phyloP scores from a whole-genome alignment of 192 early-diverging fungal genomes.

The Coemansia sp. region DNA sequence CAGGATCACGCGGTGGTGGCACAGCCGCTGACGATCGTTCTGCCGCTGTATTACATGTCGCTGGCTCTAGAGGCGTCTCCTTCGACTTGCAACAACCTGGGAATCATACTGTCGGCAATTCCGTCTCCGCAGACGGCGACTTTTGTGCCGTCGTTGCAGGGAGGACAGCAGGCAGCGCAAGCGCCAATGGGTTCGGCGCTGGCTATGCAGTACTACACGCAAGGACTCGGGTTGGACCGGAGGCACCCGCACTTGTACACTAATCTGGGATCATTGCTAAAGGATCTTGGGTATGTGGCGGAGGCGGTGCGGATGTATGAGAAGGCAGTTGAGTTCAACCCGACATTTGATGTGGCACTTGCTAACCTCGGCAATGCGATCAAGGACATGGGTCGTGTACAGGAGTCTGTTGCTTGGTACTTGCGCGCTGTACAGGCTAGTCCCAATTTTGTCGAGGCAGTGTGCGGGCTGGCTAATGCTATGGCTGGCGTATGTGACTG shows the following conservation, averaged over 20 bases:
- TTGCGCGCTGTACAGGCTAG: constrained; percentile 78
- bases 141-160: constrained; percentile 52
- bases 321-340: constrained; percentile 81
- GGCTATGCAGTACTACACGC: constrained; percentile 83
- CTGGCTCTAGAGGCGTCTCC: constrained; percentile 78
- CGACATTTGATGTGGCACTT: constrained; percentile 87
- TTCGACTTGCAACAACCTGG: constrained; percentile 90
- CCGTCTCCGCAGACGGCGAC: constrained; percentile 57
- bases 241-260: constrained; percentile 90
- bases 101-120: constrained; percentile 74
- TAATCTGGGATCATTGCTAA: constrained; percentile 89
- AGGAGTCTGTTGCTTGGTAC: constrained; percentile 87
- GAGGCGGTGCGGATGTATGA: constrained; percentile 90
- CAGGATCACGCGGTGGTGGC: constrained; percentile 69
- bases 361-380: constrained; percentile 92
- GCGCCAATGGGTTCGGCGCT: constrained; percentile 74
- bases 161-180: constrained; percentile 48
- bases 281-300: constrained; percentile 82
- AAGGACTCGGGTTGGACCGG: constrained; percentile 78
- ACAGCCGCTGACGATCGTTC: constrained; percentile 63
- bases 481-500: constrained; percentile 89
- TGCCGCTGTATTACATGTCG: constrained; percentile 84
- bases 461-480: constrained; percentile 88
- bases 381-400: constrained; percentile 89
- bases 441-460: constrained; percentile 89